Base-by-base conservation (phyloP, 176 grass and related monocot species). In the Pontederia paniculata region DNA sequence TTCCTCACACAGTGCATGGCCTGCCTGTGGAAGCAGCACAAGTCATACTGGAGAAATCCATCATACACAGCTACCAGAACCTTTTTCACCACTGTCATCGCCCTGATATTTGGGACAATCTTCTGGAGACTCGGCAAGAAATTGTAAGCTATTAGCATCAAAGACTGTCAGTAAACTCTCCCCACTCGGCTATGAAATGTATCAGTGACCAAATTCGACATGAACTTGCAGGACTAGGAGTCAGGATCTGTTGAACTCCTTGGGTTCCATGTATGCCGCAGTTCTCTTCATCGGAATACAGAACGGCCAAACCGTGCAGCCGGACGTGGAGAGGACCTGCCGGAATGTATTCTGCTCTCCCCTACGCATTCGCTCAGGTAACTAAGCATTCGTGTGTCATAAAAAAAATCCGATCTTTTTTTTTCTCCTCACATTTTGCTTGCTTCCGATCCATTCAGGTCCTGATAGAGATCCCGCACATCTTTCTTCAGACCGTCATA, bases 1-100 rank as follows among this genome's bases (percentile, higher is more conserved):
- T 55, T 68, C 19, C 37, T 55, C 17, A 46, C 42, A 16, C 65
- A 68, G 19, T 68, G 65, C 65, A 68, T 46, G 31, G 28, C 65
- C 21, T 68, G 65, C 65, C 14, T 68, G 5, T 68, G 50, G 65
- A 68, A 68, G 41, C 50, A 55, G 18, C 51, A 55, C 31, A 55
- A 55, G 17, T 68, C 65, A 55, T 68, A 68, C 37, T 68, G 65
- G 65, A 50, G 65, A 11, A 68, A 68, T 16, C 62, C 46, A 17
- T 50, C 62, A 50, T 65, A 65, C 23, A 65, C 44, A n/a, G 62
- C 62, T 14, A 51, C 25, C 9, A 48, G 62, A 25, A 31, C 51
- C 17, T 48, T 41, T 21, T 66, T 52, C 14, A 66, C 62, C 23
- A 52, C 25, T 10, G 20, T 66, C 10, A 42, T 66, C 6, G 62